Base-by-base conservation (phyloP, 495 filamentous ascomycete genomes). In the Thozetella sp. region DNA sequence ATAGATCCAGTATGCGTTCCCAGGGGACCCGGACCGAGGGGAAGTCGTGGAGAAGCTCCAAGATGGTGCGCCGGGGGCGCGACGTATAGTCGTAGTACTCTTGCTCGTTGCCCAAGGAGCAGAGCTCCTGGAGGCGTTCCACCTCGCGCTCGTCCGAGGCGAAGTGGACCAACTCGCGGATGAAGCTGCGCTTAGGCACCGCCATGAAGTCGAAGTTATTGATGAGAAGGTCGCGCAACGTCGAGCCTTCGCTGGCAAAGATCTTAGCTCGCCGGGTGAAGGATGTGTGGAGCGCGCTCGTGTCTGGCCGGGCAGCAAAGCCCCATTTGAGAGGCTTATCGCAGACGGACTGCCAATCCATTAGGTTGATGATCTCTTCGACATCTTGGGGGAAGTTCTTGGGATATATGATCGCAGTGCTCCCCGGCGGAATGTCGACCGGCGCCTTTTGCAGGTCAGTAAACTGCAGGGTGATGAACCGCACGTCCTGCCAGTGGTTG, bases 61-160 rank as follows among this genome's bases (percentile, higher is more conserved):
- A 72, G 63, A 97, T 96, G 61, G 88, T 93, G 45, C 95, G 88
- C 51, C 95, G 88, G 6, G 95, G 94, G 6, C 96, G 89, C 3
- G 93, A 92, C 1, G 93, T 94, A 70, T 98, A 99, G 69, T 99
- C 96, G 76, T 90, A 97, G 19, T 96, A 85, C 60, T 99, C 96
- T 64, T 98, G 93, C 11, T 91, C 81, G 68, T 88, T 90, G 19
- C 88, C 80, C 0, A 90, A 85, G 55, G 88, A 81, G 0, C 87
- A 86, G 61, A 99, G 96, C 62, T 98, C 94, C 1, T 83, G 64
- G 0, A 99, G 83, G 11, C 94, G 87, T 53, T 96, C 91, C 63
- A 86, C 86, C 55, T 98, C 94, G 56, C 82, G 82, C 20, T 76
- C 69, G 71, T 97, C 85, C 0, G 72, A 64, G 3, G 93, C 90